phyloP scores from a whole-genome alignment of 2,329 filamentous ascomycete species.

The Madurella mycetomatis region DNA sequence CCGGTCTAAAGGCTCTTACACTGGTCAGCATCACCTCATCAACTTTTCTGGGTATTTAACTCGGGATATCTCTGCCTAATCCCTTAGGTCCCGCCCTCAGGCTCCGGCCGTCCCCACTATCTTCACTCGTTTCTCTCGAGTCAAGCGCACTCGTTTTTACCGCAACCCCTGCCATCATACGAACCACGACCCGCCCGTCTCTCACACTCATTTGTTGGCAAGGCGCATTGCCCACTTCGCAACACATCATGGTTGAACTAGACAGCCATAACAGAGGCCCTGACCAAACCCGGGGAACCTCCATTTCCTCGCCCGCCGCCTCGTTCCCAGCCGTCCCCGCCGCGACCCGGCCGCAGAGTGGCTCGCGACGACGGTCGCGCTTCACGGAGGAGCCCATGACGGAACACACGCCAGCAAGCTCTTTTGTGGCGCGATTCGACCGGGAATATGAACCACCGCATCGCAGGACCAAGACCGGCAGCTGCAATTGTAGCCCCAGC shows the following conservation, averaged over 20 bases:
- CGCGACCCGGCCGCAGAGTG: constrained; percentile 7
- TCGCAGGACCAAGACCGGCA: constrained; percentile 6
- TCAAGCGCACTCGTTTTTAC: too few relatives aligned
- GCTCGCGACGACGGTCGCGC: constrained; percentile 20
- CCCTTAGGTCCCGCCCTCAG: too few relatives aligned
- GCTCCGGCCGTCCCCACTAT: too few relatives aligned
- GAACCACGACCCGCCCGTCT: not conserved
- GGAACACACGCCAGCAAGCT: constrained; percentile 28
- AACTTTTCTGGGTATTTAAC: too few relatives aligned
- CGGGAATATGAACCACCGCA: constrained; percentile 7
- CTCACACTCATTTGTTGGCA: not conserved
- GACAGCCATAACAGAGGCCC: not conserved
- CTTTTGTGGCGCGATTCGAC: constrained; percentile 22
- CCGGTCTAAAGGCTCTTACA: too few relatives aligned
- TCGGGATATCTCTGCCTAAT: too few relatives aligned
- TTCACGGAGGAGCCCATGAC: constrained; percentile 29
- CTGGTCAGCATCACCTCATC: too few relatives aligned
- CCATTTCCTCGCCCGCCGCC: not conserved
- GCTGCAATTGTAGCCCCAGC: not conserved
- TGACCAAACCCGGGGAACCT: not conserved
- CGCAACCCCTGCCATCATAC: too few relatives aligned
- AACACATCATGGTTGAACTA: constrained; percentile 4
- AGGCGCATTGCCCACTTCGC: not conserved
- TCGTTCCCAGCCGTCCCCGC: not conserved
- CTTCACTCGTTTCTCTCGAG: too few relatives aligned